Evolutionary conservation across 2,329 filamentous ascomycete species (phyloP), one percentile per base, ranked within the genome.

Genomic region (Juglanconis juglandina): DNA sequence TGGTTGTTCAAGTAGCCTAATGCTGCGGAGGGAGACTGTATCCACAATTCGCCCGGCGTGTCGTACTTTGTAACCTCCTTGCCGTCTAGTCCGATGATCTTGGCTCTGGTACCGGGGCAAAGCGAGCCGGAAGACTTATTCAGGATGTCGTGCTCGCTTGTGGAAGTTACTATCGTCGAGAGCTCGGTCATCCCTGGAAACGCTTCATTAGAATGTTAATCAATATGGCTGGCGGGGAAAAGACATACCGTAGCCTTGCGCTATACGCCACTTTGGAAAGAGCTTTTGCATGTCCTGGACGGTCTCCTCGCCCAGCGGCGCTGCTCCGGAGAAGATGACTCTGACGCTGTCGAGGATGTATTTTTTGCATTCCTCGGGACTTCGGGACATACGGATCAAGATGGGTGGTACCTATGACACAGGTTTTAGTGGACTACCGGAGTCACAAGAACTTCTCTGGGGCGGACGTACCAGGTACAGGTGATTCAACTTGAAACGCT

Each of bases 1-100:
- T 90, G 87, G 69, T 96, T 96, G 75, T 96, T 89, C 56, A 96
- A 77, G 67, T 97, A 97, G 1, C 93, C 93, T 0, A 96, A 75
- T 0, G 90, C 87, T 1, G 96, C 84, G 1, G 87, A 87, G 0
- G 92, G 92, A 0, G 85, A 86, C 70, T 91, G 90, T 30, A 96
- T 83, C 17, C 91, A 80, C 13, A 97, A 81, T 73, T 97, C 93
- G 41, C 93, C 93, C 0, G 88, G 90, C 50, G 86, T 84, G 63
- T 94, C 77, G 66, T 76, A 72, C 30, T 69, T 81, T 0, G 83
- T 88, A 58, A 95, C 81, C 69, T 95, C 90, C 5, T 79, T 77
- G 1, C 89, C 90, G 62, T 93, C 88, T 1, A 79, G 72, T 4
- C 83, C 85, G 17, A 96, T 73, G 4, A 96, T 75, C 67, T 89